Percentiles rank a stretch among this genome's conserved stretches.
Conservation (phyloP, 805 yeast genomes). For the Yamadazyma nakazawae region DNA sequence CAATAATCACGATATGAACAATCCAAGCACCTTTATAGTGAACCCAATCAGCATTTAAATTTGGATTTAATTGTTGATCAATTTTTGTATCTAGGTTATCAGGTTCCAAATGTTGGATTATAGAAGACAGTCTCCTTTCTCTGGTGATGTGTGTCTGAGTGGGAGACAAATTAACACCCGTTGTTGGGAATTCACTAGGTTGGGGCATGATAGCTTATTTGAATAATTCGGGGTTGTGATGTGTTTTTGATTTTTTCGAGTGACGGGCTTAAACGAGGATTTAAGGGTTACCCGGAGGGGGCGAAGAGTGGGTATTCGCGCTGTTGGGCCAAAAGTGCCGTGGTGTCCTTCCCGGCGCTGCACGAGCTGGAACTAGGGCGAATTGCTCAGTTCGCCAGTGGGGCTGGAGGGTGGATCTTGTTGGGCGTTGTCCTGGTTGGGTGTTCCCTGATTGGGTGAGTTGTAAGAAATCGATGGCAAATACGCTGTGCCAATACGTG, state of each 20-base stretch:
- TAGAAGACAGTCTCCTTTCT: constrained; percentile 76
- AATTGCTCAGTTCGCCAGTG: no score
- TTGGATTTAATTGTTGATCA: constrained; percentile 86
- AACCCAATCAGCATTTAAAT: constrained; percentile 95
- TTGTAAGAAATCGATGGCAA: no score
- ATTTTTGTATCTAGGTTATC: constrained; percentile 89
- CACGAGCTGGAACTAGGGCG: no score
- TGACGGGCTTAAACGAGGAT: not conserved
- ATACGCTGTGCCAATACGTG: no score
- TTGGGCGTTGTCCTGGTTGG: no score
- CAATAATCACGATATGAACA: constrained; percentile 80
- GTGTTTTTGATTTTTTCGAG: constrained; percentile 5
- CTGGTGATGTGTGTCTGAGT: constrained; percentile 31
- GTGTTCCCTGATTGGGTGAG: no score
- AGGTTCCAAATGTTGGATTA: constrained; percentile 88
- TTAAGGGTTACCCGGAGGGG: not conserved
- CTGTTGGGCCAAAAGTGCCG: no score
- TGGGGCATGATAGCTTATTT: not conserved
- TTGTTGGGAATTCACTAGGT: constrained; percentile 11
- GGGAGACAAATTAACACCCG: constrained; percentile 18
- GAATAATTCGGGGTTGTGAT: not conserved
- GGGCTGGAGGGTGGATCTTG: no score
- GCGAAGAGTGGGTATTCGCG: not conserved
- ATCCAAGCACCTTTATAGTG: constrained; percentile 96
- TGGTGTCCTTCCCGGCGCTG: no score